Percentiles rank a stretch among this genome's conserved stretches.
These are phyloP conservation scores for Podila horticola DNA, from an alignment of 192 early-diverging fungal species.

Conservation along the genomic window DNA sequence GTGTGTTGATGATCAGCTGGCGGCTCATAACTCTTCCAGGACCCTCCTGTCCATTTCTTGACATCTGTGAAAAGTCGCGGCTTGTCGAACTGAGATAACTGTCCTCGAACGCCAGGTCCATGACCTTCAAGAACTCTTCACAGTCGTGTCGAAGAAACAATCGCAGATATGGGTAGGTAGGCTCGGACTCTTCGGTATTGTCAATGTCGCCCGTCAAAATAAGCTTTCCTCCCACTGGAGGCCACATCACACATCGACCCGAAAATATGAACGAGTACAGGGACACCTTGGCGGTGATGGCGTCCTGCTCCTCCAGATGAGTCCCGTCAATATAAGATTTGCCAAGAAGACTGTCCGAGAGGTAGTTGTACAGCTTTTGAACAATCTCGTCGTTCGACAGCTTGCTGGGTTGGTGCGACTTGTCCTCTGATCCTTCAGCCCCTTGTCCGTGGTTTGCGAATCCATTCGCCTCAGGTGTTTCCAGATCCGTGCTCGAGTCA, in stretches of 20 bases:
- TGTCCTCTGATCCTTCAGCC: conserved; percentile 8
- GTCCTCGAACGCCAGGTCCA: conserved; percentile 69
- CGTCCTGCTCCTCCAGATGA: conserved; percentile 43
- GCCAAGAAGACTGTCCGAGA: conserved; percentile 61
- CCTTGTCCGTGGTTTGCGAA: background rate
- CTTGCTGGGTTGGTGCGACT: conserved; percentile 1
- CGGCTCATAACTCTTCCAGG: conserved; percentile 64
- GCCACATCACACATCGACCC: conserved; percentile 70
- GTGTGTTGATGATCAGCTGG: conserved; percentile 68
- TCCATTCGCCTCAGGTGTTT: background rate
- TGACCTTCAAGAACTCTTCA: conserved; percentile 60
- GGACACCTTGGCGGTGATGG: conserved; percentile 60
- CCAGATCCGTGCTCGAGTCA: background rate
- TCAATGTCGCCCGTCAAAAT: conserved; percentile 62
- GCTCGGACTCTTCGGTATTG: conserved; percentile 60
- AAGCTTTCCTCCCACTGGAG: conserved; percentile 60
- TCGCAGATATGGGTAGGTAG: conserved; percentile 69
- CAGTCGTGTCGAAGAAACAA: conserved; percentile 62
- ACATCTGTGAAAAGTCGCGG: conserved; percentile 33
- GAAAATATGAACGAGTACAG: conserved; percentile 72
- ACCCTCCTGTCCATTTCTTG: conserved; percentile 61
- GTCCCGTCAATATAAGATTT: conserved; percentile 60
- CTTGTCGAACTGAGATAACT: conserved; percentile 56
- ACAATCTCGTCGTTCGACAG: conserved; percentile 50
- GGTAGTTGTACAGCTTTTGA: conserved; percentile 63